Base-by-base conservation (phyloP, 345 rosid species). In the Arabis alpina region DNA sequence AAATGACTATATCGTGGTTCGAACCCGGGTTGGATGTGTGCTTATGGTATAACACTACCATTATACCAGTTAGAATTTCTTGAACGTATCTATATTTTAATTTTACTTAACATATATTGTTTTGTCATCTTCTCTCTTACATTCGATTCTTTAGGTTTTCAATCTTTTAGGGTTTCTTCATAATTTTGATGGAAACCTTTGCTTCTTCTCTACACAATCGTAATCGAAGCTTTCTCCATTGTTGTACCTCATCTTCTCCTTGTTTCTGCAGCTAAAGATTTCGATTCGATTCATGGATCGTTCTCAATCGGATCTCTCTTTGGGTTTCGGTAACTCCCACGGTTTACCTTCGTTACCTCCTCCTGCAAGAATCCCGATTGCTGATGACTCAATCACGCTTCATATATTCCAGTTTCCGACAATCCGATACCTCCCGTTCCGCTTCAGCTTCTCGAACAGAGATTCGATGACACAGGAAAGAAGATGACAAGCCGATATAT, bases 381-480 rank as follows among this genome's bases (percentile, higher is more conserved):
- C 74, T 30, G 88, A 82, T 15, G 87, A 80, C 37, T 78, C 87
- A 2, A 76, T 80, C 63, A 72, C 83, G 32, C 81, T 78, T 51
- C 85, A 67, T 37, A 74, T 76, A 79, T 28, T 65, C 82, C 9
- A 70, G 80, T 41, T 66, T 66, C 75, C 76, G 81, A 3, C 75
- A 48, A 64, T 43, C 61, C 71, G 4, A 57, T 54, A 4, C 68
- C 75, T 3, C 71, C 83, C 2, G 61, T 82, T 27, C 84, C 92
- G 2, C 77, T 84, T 43, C 87, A 82, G 44, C 71, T 84, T 6
- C 78, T 80, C 0, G 83, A 83, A 59, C 82, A 74, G 60, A 62
- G 78, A 30, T 66, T 74, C 56, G 64, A 68, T n/a, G 58, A 27
- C n/a, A 12, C 63, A 64, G 56, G 73, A 52, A 34, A 11, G 71